Evolutionary conservation across 805 yeast species (phyloP).

Genomic region (Barnettozyma populi): DNA sequence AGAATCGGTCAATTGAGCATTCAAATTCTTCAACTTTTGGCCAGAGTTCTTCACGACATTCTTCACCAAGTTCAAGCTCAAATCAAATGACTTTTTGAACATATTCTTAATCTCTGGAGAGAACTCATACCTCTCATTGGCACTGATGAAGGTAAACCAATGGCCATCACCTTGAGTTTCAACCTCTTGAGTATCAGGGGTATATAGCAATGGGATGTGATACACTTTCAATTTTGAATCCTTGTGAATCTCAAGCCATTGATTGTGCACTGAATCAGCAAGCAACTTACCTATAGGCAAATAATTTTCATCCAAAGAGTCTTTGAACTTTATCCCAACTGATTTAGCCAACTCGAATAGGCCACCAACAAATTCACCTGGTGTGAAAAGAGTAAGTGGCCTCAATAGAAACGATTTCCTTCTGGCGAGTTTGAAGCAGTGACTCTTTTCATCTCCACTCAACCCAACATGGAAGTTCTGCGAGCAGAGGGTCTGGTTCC

Average conservation of each 20-base stretch:
- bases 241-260: conserved; percentile 14
- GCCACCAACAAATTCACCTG: conserved; percentile 47
- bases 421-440: conserved; percentile 46
- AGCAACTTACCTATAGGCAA: conserved; percentile 12
- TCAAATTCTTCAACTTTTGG: conserved; percentile 7
- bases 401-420: conserved; percentile 38
- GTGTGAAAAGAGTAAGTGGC: conserved; percentile 36
- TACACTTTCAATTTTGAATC: conserved; percentile 6
- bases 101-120: conserved; percentile 5
- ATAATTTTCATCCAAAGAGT: conserved; percentile 7
- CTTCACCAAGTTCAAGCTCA: conserved; percentile 4
- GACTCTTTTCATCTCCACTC: background rate
- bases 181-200: conserved; percentile 8
- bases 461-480: background rate
- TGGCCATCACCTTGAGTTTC: background rate
- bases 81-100: conserved; percentile 4
- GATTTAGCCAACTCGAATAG: conserved; percentile 35
- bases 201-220: conserved; percentile 16
- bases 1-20: conserved; percentile 2
- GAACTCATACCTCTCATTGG: conserved; percentile 12
- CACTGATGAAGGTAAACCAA: conserved; percentile 13
- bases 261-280: conserved; percentile 10
- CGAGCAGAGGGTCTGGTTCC: conserved; percentile 14
- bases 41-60: conserved; percentile 9
- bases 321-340: conserved; percentile 9